Evolutionary conservation across 1,284 basidiomycete genomes (phyloP).

Genomic region (Trichosporon ovoides): DNA sequence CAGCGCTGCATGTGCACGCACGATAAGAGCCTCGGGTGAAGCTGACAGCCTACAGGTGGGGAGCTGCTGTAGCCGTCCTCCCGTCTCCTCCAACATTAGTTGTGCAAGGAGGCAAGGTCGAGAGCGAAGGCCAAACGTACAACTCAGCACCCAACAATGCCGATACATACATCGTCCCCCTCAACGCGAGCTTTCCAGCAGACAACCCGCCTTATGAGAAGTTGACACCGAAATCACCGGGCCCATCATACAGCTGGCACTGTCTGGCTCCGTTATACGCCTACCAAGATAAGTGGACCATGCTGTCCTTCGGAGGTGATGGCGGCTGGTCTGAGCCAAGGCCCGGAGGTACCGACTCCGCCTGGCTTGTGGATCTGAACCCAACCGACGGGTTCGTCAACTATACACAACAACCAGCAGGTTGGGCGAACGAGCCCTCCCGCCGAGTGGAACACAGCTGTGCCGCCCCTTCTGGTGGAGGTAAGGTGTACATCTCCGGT

Average conservation of each 20-base stretch:
- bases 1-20: too few species aligned
- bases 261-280: conserved; percentile 62
- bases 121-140: conserved; percentile 63
- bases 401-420: conserved; percentile 49
- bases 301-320: conserved; percentile 70
- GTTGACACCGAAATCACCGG: conserved; percentile 35
- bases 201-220: conserved; percentile 58
- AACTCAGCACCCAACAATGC: conserved; percentile 64
- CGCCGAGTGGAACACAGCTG: conserved; percentile 66
- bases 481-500: conserved; percentile 62
- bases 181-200: conserved; percentile 58
- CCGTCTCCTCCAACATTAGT: conserved; percentile 57
- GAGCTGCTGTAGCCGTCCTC: conserved; percentile 62
- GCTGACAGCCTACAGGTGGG: conserved; percentile 60
- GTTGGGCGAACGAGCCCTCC: conserved; percentile 63
- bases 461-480: conserved; percentile 52
- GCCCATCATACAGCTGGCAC: conserved; percentile 70
- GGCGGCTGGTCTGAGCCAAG: conserved; percentile 55
- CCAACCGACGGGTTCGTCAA: conserved; percentile 14
- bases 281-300: conserved; percentile 35
- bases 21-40: background rate
- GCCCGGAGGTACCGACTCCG: conserved; percentile 61
- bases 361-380: conserved; percentile 52
- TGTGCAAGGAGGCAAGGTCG: conserved; percentile 70
- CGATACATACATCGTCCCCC: conserved; percentile 64